phyloP scores from a whole-genome alignment of 2,329 filamentous ascomycete species.

The Aspergillus neoniger region DNA sequence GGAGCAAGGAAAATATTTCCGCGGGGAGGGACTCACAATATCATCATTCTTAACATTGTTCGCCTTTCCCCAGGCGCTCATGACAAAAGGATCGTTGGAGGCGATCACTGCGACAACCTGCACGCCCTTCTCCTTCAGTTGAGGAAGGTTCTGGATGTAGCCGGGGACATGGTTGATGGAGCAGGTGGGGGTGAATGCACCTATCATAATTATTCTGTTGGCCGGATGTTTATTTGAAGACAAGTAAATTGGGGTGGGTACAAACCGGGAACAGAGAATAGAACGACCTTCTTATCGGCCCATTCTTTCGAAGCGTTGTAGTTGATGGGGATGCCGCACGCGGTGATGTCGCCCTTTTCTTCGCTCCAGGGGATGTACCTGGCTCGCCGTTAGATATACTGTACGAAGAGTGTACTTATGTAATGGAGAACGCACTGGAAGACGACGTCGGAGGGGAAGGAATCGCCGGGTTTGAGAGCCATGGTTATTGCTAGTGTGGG shows the following conservation, averaged over 20 bases:
- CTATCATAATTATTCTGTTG: conserved; percentile 31
- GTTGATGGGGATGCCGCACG: conserved; percentile 74
- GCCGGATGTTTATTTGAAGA: background rate
- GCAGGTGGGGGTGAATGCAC: conserved; percentile 85
- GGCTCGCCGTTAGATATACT: no score
- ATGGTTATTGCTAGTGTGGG: conserved; percentile 8
- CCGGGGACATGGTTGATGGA: conserved; percentile 75
- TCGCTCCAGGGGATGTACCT: conserved; percentile 76
- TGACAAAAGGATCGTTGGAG: conserved; percentile 80
- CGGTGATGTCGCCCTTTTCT: conserved; percentile 68
- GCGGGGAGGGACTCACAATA: conserved; percentile 49
- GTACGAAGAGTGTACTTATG: no score
- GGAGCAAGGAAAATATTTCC: no score
- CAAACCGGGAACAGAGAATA: conserved; percentile 68
- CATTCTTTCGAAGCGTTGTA: conserved; percentile 81
- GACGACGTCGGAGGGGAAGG: conserved; percentile 75
- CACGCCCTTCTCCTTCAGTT: conserved; percentile 75
- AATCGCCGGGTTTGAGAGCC: conserved; percentile 73
- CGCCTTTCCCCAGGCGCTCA: conserved; percentile 86
- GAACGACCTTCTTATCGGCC: conserved; percentile 70
- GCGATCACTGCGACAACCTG: conserved; percentile 78
- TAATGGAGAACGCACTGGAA: no score
- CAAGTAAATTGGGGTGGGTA: background rate
- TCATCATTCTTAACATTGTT: conserved; percentile 72
- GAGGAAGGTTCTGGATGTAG: conserved; percentile 69